Evolutionary conservation across 2,329 filamentous ascomycete genomes (phyloP), one percentile per base, ranked within the genome.

Genomic region (Fusarium sp.): DNA sequence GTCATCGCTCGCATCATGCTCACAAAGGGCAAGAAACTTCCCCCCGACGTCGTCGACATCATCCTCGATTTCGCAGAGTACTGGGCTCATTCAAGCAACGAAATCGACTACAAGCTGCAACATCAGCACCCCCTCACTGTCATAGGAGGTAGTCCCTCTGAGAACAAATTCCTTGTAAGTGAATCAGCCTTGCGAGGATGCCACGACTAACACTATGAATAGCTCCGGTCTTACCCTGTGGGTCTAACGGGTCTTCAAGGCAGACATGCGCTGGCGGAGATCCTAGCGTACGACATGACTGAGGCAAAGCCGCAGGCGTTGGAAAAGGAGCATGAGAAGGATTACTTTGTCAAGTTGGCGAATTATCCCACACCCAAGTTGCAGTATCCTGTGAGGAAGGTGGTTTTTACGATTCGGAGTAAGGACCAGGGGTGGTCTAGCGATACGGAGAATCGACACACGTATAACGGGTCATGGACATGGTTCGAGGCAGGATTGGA

Each of bases 401-500:
- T 91, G 21, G 84, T 89, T 23, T 91, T 91, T 75, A 86, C 83
- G 7, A 82, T 89, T 42, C 77, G 76, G 13, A 88, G 86, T 74
- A 81, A 77, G 49, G 89, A 91, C 65, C 89, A 91, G 69, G 89
- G 89, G 6, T 89, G 83, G 83, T 82, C 83, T 31, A 80, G 82
- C 16, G 64, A 77, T 0, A 3, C 0, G 1, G 65, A 44, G 4
- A 67, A 77, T 42, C 74, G 72, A 4, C 81, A 81, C 4, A 82
- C 81, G 2, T 90, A 84, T 57, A 67, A 75, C 0, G 79, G 77
- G 4, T 87, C 88, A 0, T 89, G 79, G 78, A 88, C 88, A 0
- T 91, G 89, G 89, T 90, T 90, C 62, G 88, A 90, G 58, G 87
- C 83, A 18, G 89, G 89, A 0, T 74, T 89, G 18, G 89, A 91